Evolutionary conservation across 345 rosid species (phyloP), one percentile per base, ranked within the genome.

Genomic region (Crucihimalaya himalaica): DNA sequence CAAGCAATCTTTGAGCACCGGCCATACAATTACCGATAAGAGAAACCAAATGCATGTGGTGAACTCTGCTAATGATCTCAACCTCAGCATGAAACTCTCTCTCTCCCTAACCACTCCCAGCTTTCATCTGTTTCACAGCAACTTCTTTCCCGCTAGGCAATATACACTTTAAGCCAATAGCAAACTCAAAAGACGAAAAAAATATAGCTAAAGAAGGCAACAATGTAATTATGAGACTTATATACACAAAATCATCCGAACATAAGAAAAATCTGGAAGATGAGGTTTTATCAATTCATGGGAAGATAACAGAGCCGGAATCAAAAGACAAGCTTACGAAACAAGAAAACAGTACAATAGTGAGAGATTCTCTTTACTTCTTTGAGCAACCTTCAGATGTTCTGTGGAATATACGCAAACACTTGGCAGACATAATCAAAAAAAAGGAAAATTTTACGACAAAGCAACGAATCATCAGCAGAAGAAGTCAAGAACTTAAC

Each of bases 351-450:
- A 45, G 70, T 64, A 43, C n/a, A n/a, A 66, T 16, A 74, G 72
- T 66, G 72, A 28, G 27, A 12, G 5, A n/a, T 45, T 52, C 18
- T 62, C 62, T 23, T 43, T 61, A 46, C 8, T 18, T 69, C 46
- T 52, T 40, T 75, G 32, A 51, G 68, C 58, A 62, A 69, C 14
- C 66, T 70, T 76, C 20, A 55, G 59, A 12, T 63, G 69, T 65
- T 76, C 35, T 45, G 50, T 0, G 65, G 58, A 76, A 62, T 67
- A 74, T 74, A 39, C 62, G 29, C 73, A 76, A 76, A 76, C 75
- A 69, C n/a, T 1, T 62, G 25, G 35, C 16, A 60, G 40, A 40
- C 79, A 52, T 48, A 51, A 68, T n/a, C 11, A 40, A 8, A 5
- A 55, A 51, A 40, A 15, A 34, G 16, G 58, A 4, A 60, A 50